Base-by-base conservation (phyloP, 352 stramenopile genomes). In the Phytophthora vignae region DNA sequence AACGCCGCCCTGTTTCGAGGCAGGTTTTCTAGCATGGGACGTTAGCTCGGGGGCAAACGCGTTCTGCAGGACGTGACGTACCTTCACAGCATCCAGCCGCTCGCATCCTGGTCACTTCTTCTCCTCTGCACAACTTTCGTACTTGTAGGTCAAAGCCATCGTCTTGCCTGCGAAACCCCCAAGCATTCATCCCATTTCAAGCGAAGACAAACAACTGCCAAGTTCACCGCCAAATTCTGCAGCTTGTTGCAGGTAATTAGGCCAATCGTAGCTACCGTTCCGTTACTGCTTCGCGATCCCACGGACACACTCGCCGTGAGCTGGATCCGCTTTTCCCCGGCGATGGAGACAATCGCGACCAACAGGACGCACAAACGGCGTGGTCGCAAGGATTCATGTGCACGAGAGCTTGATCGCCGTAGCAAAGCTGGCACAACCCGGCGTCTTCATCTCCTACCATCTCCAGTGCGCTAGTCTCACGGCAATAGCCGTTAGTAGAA, bases 331-430 rank as follows among this genome's bases (percentile, higher is more conserved):
- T 81, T 55, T 55, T 58, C 33, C 46, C 36, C 40, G 78, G 77
- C 67, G 74, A 74, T 79, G 55, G 60, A 65, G n/a, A 54, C 55
- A 92, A 73, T 29, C 82, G 79, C 4, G 48, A 59, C 85, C 85
- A 91, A 63, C 83, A 92, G 15, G 64, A 71, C 0, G 12, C 44
- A 57, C 85, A 92, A 3, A 92, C 81, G 0, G 58, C 60, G 46
- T 92, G 85, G 14, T 64, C 60, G 29, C 85, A 92, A 55, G 79
- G 83, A 22, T 85, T 73, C 85, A 92, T 89, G 10, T 75, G 66
- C 46, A 92, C 83, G 12, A 87, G 50, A 19, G 76, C 78, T 31
- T 69, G 53, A 6, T 78, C 73, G 38, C 68, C 78, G 19, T 68
- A 91, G 50, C 85, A 92, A 7, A 92, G 64, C 19, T 73, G 73